Evolutionary conservation across 116 monocot species (phyloP), one percentile per base, ranked within the genome.

Genomic region (Papilionanthe hybrid): DNA sequence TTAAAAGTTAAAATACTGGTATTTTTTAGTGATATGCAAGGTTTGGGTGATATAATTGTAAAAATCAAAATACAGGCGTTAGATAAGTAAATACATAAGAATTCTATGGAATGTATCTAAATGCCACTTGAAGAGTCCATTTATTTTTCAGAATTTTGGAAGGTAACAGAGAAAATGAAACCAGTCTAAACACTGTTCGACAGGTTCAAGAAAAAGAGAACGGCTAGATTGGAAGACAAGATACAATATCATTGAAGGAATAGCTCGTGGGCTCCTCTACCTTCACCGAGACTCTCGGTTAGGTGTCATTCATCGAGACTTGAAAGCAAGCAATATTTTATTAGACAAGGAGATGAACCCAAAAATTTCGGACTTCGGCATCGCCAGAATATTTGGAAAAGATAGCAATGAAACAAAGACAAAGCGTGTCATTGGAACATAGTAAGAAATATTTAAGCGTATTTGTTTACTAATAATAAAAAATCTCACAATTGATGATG

Each of bases 291-390:
- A 90, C 78, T 90, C 90, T 0, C 82, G 86, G 29, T 44, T 90
- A 17, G 20, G 82, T 28, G 72, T 89, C 4, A 81, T 89, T 22
- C 89, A 89, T 63, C 78, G 89, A 0, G 89, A 89, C 49, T 82
- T 89, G 37, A 90, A 90, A 63, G 81, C 87, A 0, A 85, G 87
- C 72, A 90, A 87, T 32, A 82, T 91, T 47, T 53, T 91, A 15
- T 45, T 91, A 6, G 91, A 88, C 48, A 82, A 42, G 10, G 80
- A 86, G 1, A 84, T 86, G 88, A 88, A 88, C 12, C 91, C 91
- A 7, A 91, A 91, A 47, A 88, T 91, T 42, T 88, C 88, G 7
- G 91, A 91, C n/a, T 91, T 91, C 77, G 88, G 91, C 29, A 68
- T 86, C 47, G 88, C 91, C 9, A 84, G 80, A 67, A 83, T 91